phyloP scores from a whole-genome alignment of 306 rosid genomes.

The Vigna radiata region DNA sequence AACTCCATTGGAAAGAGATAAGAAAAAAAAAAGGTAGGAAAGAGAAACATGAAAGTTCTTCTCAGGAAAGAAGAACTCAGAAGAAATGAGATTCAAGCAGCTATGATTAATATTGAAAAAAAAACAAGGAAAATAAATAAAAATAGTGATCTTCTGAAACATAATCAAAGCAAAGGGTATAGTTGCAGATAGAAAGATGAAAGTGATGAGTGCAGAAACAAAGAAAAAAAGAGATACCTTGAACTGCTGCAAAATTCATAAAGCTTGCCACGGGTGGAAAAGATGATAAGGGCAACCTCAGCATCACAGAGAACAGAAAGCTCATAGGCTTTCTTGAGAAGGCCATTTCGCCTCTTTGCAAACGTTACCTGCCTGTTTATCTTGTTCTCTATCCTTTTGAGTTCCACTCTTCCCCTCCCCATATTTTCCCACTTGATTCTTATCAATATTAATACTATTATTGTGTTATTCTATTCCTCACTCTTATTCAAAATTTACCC shows the following conservation, averaged over 20 bases:
- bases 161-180: no score
- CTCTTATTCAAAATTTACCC: neutral
- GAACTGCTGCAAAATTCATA: constrained; percentile 88
- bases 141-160: neutral
- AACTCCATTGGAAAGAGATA: neutral
- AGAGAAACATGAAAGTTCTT: constrained; percentile 6
- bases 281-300: constrained; percentile 92
- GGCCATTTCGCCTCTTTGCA: constrained; percentile 92
- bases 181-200: no score
- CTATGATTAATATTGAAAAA: neutral
- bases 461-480: neutral
- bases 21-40: neutral
- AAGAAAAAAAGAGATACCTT: constrained; percentile 50
- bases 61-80: constrained; percentile 2
- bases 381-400: constrained; percentile 97
- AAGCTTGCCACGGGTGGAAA: constrained; percentile 92
- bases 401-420: constrained; percentile 97
- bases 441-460: neutral
- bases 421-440: constrained; percentile 31
- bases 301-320: constrained; percentile 92
- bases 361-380: constrained; percentile 96
- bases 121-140: neutral
- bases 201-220: neutral
- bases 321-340: constrained; percentile 93
- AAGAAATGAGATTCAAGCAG: neutral